Evolutionary conservation across 2,329 filamentous ascomycete species (phyloP).

Genomic region (Diaporthe vaccinii): DNA sequence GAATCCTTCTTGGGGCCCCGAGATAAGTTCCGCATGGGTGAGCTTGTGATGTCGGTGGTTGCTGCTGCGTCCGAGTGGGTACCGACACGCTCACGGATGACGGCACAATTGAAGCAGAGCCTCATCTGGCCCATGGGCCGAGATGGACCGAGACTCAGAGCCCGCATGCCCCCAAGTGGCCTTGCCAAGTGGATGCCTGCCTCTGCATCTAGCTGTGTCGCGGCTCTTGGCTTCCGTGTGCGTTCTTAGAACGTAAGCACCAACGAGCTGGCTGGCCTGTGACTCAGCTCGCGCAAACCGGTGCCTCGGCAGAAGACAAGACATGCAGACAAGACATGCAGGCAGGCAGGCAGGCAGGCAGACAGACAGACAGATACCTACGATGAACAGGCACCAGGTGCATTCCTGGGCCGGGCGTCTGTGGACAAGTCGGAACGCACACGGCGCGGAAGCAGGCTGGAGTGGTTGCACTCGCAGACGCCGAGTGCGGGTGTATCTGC

Average conservation of each 20-base stretch:
- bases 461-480: constrained; percentile 10
- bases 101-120: constrained; percentile 19
- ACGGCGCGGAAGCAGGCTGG: constrained; percentile 1
- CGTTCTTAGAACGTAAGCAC: neutral
- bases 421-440: constrained; percentile 4
- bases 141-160: constrained; percentile 8
- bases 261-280: neutral
- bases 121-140: constrained; percentile 16
- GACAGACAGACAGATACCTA: neutral
- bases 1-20: constrained; percentile 6
- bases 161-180: neutral
- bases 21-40: neutral
- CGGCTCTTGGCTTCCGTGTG: neutral
- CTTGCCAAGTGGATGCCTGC: neutral
- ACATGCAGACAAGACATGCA: neutral
- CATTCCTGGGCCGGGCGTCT: neutral
- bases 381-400: neutral
- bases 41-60: neutral
- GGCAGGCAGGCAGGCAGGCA: neutral
- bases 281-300: constrained; percentile 1
- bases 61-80: constrained; percentile 10
- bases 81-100: constrained; percentile 7
- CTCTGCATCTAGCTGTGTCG: neutral
- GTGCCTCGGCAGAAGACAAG: neutral
- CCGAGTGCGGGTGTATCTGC: constrained; percentile 1